Conservation (phyloP, 148 eudicot genomes). For the Rhododendron vialii region DNA sequence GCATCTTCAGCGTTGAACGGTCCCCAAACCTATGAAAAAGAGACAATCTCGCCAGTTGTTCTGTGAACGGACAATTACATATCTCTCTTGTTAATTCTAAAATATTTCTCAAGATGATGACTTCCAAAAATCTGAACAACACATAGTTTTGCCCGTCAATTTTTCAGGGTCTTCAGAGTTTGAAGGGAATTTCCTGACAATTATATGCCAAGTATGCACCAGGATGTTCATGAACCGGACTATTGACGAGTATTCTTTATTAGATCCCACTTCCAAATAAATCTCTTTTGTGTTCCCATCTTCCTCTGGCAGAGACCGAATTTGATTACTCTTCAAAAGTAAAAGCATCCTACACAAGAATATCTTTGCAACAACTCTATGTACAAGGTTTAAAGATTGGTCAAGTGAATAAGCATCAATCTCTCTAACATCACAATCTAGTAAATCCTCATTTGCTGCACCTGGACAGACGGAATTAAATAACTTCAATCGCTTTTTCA, state of each 20-base stretch:
- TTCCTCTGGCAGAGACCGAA: constrained; percentile 21
- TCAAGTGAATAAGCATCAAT: constrained; percentile 30
- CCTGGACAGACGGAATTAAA: constrained; percentile 49
- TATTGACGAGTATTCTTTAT: constrained; percentile 29
- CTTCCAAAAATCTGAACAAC: constrained; percentile 52
- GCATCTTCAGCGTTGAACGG: constrained; percentile 48
- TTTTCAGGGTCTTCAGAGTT: constrained; percentile 16
- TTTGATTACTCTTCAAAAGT: constrained; percentile 31
- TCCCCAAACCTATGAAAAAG: constrained; percentile 82
- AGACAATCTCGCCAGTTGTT: constrained; percentile 49
- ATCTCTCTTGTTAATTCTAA: constrained; percentile 39
- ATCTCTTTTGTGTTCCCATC: constrained; percentile 11
- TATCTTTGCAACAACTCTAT: constrained; percentile 57
- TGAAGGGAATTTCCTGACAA: constrained; percentile 51
- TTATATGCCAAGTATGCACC: constrained; percentile 55
- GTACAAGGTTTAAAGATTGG: constrained; percentile 47
- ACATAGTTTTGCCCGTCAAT: constrained; percentile 18
- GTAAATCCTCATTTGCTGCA: constrained; percentile 24
- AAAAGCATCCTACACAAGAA: constrained; percentile 52
- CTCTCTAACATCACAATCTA: constrained; percentile 37
- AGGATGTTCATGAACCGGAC: constrained; percentile 43
- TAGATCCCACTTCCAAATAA: constrained; percentile 17
- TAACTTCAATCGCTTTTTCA: constrained; percentile 39
- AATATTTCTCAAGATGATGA: constrained; percentile 41
- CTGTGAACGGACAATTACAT: constrained; percentile 43